Conservation (phyloP, 352 stramenopile genomes). For the Pythium guiyangense region DNA sequence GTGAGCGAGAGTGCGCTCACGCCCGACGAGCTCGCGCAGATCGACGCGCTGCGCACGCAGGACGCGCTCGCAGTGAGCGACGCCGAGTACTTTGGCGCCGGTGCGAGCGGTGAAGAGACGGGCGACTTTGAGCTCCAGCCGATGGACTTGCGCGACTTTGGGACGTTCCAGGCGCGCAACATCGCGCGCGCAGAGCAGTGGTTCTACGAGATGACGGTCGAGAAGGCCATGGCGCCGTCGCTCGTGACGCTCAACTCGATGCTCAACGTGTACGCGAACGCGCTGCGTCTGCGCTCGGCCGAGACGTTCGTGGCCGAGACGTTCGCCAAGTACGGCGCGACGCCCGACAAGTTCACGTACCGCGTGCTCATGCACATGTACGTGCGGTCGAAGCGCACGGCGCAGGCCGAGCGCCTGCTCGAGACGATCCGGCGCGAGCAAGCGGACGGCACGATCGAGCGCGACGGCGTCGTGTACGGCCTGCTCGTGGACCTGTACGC, state of each 20-base stretch:
- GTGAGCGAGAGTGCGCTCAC: conserved; percentile 29
- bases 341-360: conserved; percentile 62
- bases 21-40: conserved; percentile 23
- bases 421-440: conserved; percentile 35
- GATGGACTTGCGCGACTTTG: conserved; percentile 68
- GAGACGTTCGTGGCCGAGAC: conserved; percentile 42
- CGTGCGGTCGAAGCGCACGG: conserved; percentile 56
- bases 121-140: conserved; percentile 41
- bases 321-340: conserved; percentile 39
- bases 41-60: conserved; percentile 31
- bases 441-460: conserved; percentile 33
- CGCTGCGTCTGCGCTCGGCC: conserved; percentile 49
- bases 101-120: conserved; percentile 27
- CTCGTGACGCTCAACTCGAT: conserved; percentile 72
- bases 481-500: conserved; percentile 77
- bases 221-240: conserved; percentile 31
- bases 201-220: conserved; percentile 58
- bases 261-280: conserved; percentile 76
- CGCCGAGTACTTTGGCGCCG: conserved; percentile 26
- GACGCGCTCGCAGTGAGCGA: conserved; percentile 24
- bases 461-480: conserved; percentile 55
- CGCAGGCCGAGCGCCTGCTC: conserved; percentile 45
- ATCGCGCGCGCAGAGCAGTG: conserved; percentile 58
- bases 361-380: conserved; percentile 83
- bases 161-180: conserved; percentile 62